Percentiles rank a stretch among this genome's conserved stretches.
Conservation (phyloP, 305 asterid species). For the Striga hermonthica region DNA sequence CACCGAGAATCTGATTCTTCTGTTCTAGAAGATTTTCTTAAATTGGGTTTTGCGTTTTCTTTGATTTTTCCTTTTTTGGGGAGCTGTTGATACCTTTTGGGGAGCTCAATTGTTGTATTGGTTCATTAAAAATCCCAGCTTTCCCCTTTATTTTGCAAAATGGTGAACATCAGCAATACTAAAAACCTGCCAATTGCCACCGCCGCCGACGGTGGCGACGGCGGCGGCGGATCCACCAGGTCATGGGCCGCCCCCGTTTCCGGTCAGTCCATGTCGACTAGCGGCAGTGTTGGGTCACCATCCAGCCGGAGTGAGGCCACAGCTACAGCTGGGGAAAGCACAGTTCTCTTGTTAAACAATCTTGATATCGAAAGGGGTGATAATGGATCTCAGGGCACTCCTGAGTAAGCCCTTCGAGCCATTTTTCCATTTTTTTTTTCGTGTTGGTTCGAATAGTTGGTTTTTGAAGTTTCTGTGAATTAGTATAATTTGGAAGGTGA, state of each 20-base stretch:
- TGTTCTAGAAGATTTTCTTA: no score
- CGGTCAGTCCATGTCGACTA: constrained; percentile 88
- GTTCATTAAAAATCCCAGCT: no score
- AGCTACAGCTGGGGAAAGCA: constrained; percentile 60
- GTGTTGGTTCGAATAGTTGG: not conserved
- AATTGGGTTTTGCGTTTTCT: no score
- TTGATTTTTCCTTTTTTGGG: no score
- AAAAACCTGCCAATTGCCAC: constrained; percentile 15
- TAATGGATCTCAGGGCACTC: constrained; percentile 74
- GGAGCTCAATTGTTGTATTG: no score
- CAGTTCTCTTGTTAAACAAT: constrained; percentile 53
- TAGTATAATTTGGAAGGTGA: constrained; percentile 3
- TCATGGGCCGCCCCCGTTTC: constrained; percentile 78
- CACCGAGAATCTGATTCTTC: no score
- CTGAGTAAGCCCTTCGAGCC: constrained; percentile 57
- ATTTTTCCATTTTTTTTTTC: not conserved
- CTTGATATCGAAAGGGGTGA: constrained; percentile 84
- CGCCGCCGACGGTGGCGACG: constrained; percentile 43
- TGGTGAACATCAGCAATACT: no score
- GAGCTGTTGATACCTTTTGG: no score
- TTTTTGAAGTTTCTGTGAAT: no score
- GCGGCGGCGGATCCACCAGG: constrained; percentile 52
- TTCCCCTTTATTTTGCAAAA: no score
- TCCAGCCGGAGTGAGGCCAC: constrained; percentile 88
- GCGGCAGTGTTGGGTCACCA: constrained; percentile 92